phyloP scores from a whole-genome alignment of 805 yeast species.

The Candida vartiovaarae region DNA sequence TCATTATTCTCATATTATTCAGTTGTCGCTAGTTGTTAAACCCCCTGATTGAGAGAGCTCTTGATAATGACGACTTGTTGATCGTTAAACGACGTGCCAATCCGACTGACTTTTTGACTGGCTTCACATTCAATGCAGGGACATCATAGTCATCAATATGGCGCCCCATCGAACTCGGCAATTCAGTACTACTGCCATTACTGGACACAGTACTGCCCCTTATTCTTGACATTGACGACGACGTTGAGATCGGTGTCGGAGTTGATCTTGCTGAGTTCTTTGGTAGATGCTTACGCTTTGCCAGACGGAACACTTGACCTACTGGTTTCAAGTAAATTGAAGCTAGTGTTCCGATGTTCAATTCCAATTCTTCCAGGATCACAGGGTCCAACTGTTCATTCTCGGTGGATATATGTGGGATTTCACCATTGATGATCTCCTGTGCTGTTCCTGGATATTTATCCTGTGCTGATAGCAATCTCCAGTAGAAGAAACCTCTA shows the following conservation, averaged over 20 bases:
- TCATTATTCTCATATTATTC: no score
- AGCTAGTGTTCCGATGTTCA: slow-evolving; percentile 76
- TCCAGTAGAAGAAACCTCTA: slow-evolving; percentile 81
- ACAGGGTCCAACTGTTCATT: slow-evolving; percentile 63
- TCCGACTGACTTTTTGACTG: slow-evolving; percentile 25
- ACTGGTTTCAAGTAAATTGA: slow-evolving; percentile 82
- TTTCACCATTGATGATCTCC: slow-evolving; percentile 49
- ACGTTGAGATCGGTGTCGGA: slow-evolving; percentile 3
- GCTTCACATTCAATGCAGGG: slow-evolving; percentile 31
- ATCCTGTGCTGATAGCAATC: slow-evolving; percentile 52
- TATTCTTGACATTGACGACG: slow-evolving; percentile 1
- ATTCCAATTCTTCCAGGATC: slow-evolving; percentile 72
- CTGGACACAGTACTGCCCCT: slow-evolving; percentile 6
- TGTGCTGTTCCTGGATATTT: slow-evolving; percentile 34
- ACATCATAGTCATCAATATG: slow-evolving; percentile 33
- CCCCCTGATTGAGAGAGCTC: slow-evolving; percentile 27
- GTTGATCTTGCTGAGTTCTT: slow-evolving; percentile 41
- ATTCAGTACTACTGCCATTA: not conserved
- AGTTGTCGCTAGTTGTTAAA: slow-evolving; percentile 1
- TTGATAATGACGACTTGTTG: slow-evolving; percentile 29
- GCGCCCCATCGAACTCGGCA: slow-evolving; percentile 1
- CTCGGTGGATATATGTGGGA: slow-evolving; percentile 60
- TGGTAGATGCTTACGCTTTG: slow-evolving; percentile 44
- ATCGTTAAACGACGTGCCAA: slow-evolving; percentile 27
- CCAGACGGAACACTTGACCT: slow-evolving; percentile 65